Evolutionary conservation across 2,329 filamentous ascomycete species (phyloP), one percentile per base, ranked within the genome.

Genomic region (Xylaria sp.): DNA sequence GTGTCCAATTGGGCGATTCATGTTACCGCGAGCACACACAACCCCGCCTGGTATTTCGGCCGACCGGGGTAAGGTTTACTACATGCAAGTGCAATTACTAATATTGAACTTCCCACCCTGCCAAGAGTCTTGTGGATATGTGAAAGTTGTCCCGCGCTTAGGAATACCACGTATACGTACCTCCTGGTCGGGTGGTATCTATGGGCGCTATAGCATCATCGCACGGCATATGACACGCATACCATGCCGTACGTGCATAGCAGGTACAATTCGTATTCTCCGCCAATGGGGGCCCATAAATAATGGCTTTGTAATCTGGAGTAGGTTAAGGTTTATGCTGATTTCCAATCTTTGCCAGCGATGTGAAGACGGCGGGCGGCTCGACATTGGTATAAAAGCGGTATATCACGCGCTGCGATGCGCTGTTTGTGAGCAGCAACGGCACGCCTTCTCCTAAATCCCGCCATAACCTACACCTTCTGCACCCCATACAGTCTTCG

Each of bases 301-400:
- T 19, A 27, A 46, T 46, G 10, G 56, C 49, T 59, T 54, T 47
- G 56, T 59, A 54, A 54, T 54, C 41, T 46, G 9, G 41, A 35
- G 17, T 11, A 23, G 43, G 10, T n/a, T 29, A 13, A 23, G 25
- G 11, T n/a, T 27, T 25, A 40, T 40, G 25, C 11, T 15, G 33
- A 48, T 31, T 47, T 21, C 25, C 1, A 54, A 47, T 19, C 25
- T 46, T 3, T 10, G 19, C 4, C 15, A 25, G 5, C 15, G 2
- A n/a, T 23, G 17, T 10, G 7, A 27, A 13, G 38, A 43, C n/a
- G n/a, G n/a, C n/a, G n/a, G n/a, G n/a, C n/a, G n/a, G 19, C 6
- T 4, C 13, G 21, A 11, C 31, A n/a, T 29, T 3, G 37, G 15
- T 37, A 54, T 54, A 60, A 41, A 54, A 55, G 38, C 17, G 23